Evolutionary conservation across 116 monocot genomes (phyloP).

Genomic region (Phalaenopsis hybrid): DNA sequence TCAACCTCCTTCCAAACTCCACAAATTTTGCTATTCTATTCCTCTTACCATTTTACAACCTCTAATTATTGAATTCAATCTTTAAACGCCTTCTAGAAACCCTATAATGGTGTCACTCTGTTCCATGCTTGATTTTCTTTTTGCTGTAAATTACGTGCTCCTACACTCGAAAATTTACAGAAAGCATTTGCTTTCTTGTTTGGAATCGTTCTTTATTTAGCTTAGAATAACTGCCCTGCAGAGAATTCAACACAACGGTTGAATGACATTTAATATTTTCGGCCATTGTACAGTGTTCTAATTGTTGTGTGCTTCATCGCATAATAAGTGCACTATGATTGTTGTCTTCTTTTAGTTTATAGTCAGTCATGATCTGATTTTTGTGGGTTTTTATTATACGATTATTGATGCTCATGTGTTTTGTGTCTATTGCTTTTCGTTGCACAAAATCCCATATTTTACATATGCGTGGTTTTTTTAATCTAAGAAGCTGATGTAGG

Average conservation of each 20-base stretch:
- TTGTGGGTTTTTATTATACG: neutral
- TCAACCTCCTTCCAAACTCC: too few species aligned
- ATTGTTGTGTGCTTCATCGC: slow-evolving; percentile 1
- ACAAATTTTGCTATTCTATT: too few species aligned
- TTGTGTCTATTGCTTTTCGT: neutral
- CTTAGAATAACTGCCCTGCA: neutral
- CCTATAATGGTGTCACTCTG: too few species aligned
- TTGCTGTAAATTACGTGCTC: neutral
- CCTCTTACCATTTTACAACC: too few species aligned
- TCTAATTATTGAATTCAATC: too few species aligned
- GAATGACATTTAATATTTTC: neutral
- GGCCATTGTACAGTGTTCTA: neutral
- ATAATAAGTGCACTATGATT: neutral
- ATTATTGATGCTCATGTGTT: neutral
- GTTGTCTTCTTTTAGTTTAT: neutral
- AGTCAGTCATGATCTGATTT: neutral
- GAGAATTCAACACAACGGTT: neutral
- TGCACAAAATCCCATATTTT: neutral
- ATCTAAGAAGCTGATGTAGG: slow-evolving; percentile 24
- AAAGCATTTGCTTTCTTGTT: neutral
- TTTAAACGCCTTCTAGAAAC: too few species aligned
- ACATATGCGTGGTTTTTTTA: neutral
- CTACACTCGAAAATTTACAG: neutral
- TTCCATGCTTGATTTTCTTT: neutral
- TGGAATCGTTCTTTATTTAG: neutral